phyloP scores from a whole-genome alignment of 192 early-diverging fungal genomes.

The Backusella parvicylindrica region DNA sequence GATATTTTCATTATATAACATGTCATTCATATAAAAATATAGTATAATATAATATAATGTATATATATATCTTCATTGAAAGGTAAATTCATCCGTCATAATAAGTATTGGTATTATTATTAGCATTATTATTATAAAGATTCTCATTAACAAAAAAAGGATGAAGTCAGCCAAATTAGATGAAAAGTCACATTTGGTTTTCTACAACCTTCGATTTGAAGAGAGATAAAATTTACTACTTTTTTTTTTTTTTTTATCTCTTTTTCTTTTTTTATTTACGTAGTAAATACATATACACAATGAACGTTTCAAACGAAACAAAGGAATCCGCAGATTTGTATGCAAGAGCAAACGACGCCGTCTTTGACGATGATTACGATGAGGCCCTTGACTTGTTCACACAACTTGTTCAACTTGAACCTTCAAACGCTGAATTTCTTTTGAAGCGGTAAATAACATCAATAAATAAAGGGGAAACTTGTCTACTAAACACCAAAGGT shows the following conservation, averaged over 20 bases:
- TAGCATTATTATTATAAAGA: background rate
- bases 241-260: background rate
- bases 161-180: background rate
- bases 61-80: too few species aligned
- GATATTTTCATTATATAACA: too few species aligned
- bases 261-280: background rate
- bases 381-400: slow-evolving; percentile 67
- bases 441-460: slow-evolving; percentile 54
- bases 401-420: slow-evolving; percentile 60
- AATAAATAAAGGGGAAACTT: background rate
- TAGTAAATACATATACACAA: background rate
- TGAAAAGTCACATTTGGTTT: background rate
- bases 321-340: slow-evolving; percentile 13
- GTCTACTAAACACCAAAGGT: too few species aligned
- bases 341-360: slow-evolving; percentile 66
- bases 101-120: too few species aligned
- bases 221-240: background rate
- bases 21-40: too few species aligned
- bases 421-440: slow-evolving; percentile 61
- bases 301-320: background rate
- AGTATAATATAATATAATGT: too few species aligned
- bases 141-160: background rate
- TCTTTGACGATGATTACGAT: slow-evolving; percentile 77
- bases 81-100: too few species aligned
- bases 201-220: background rate